phyloP scores from a whole-genome alignment of 2,329 filamentous ascomycete genomes.

The Epichloe gansuensis region DNA sequence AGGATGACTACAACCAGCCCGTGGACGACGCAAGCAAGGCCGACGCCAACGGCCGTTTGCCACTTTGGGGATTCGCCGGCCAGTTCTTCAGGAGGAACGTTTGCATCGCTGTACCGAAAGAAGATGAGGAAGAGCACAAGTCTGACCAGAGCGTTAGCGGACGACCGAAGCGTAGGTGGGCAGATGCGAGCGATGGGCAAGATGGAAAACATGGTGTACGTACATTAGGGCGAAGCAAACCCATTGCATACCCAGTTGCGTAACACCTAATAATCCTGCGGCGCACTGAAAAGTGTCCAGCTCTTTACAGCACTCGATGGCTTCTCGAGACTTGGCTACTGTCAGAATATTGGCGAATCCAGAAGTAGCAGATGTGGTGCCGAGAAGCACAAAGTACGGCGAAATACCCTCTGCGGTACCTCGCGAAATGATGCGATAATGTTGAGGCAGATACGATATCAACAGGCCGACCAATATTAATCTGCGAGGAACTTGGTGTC shows the following conservation, averaged over 20 bases:
- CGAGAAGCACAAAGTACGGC: constrained; percentile 89
- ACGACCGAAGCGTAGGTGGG: neutral
- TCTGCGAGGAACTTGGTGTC: constrained; percentile 19
- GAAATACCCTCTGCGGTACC: constrained; percentile 88
- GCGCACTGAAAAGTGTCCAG: constrained; percentile 73
- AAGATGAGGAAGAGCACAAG: constrained; percentile 90
- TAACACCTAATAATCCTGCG: constrained; percentile 74
- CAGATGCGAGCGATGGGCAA: too few relatives aligned
- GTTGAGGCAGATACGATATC: constrained; percentile 88
- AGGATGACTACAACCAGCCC: constrained; percentile 58
- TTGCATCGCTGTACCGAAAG: constrained; percentile 56
- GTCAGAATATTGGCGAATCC: constrained; percentile 88
- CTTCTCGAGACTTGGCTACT: constrained; percentile 67
- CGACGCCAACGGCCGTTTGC: constrained; percentile 67
- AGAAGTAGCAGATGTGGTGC: constrained; percentile 76
- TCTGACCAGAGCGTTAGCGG: constrained; percentile 33
- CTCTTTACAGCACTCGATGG: constrained; percentile 75
- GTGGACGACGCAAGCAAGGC: constrained; percentile 59
- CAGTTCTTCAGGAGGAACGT: constrained; percentile 35
- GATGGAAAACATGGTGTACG: constrained; percentile 19
- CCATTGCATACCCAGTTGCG: constrained; percentile 87
- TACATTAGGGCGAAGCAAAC: constrained; percentile 85
- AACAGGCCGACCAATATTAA: constrained; percentile 79
- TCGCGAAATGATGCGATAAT: constrained; percentile 76
- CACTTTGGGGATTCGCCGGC: constrained; percentile 49